These are phyloP conservation scores for Verticillium alfalfae DNA, from an alignment of 2,329 filamentous ascomycete species.

Conservation along the genomic window DNA sequence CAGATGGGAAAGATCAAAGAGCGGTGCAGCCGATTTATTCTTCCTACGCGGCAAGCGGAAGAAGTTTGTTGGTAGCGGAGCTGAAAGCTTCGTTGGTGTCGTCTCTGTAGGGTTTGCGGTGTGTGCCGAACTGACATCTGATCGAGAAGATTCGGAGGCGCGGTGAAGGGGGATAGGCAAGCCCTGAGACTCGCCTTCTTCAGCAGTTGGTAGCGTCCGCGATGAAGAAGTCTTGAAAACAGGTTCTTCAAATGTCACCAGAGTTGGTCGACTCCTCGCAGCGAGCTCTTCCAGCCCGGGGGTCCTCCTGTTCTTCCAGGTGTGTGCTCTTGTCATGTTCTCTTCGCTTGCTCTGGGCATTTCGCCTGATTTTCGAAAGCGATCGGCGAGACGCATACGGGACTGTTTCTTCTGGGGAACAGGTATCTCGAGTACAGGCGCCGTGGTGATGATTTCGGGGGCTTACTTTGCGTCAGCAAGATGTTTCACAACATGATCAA, in stretches of 20 bases:
- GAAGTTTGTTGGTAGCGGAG: slow-evolving; percentile 63
- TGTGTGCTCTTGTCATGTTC: slow-evolving; percentile 9
- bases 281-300: slow-evolving; percentile 14
- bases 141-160: slow-evolving; percentile 70
- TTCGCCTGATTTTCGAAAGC: slow-evolving; percentile 48
- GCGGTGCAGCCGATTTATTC: slow-evolving; percentile 65
- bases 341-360: slow-evolving; percentile 25
- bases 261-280: slow-evolving; percentile 21
- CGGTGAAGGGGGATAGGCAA: slow-evolving; percentile 7
- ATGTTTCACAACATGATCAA: no score
- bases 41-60: slow-evolving; percentile 76
- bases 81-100: slow-evolving; percentile 46
- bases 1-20: slow-evolving; percentile 85
- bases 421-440: slow-evolving; percentile 66
- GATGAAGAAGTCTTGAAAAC: slow-evolving; percentile 5
- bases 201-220: not conserved
- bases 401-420: slow-evolving; percentile 49
- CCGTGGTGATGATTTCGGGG: slow-evolving; percentile 82
- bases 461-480: slow-evolving; percentile 29
- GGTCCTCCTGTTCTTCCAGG: slow-evolving; percentile 33
- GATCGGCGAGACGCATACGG: slow-evolving; percentile 47
- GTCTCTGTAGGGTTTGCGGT: slow-evolving; percentile 40
- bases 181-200: slow-evolving; percentile 19
- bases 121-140: slow-evolving; percentile 76
- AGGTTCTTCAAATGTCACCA: slow-evolving; percentile 52